Base-by-base conservation (phyloP, 2,329 filamentous ascomycete genomes). In the Colletotrichum sp. region DNA sequence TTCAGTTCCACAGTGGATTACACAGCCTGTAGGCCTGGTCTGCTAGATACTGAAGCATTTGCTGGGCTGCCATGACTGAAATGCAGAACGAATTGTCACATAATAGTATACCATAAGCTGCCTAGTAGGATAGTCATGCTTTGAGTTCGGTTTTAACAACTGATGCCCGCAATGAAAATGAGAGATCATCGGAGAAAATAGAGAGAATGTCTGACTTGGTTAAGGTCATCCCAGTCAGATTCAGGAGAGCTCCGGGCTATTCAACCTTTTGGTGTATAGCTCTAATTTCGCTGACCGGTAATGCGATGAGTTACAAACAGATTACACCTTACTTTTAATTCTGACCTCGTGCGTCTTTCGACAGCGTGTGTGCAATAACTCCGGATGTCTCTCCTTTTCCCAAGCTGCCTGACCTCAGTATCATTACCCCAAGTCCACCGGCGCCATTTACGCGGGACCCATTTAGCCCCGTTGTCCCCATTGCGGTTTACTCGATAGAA, bases 221-320 rank as follows among this genome's bases (percentile, higher is more conserved):
- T n/a, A n/a, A 12, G 39, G 21, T 12, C 9, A 3, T 48, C 1
- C 12, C 18, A n/a, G 3, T 48, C 2, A n/a, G 39, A n/a, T 10
- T n/a, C 18, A 48, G 5, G 6, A 4, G 9, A 48, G 18, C 39
- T n/a, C 18, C 39, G 9, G 39, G 18, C 18, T 48, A 12, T 48
- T 48, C 39, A 48, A n/a, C 6, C 0, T 48, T 5, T n/a, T n/a
- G 18, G 10, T 1, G 18, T 6, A 3, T 0, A 48, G 18, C 16
- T 48, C 2, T n/a, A 0, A 12, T 18, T 12, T 12, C 3, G 18
- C 4, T 10, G 39, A n/a, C 39, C 21, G 18, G 9, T n/a, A n/a
- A 43, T n/a, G 9, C 8, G 1, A n/a, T n/a, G 39, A 43, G 9
- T 12, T 12, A 0, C 18, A n/a, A 0, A 48, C 5, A n/a, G 6